Evolutionary conservation across 208 protist genomes (phyloP).

Genomic region (Wallacemonas sp.): DNA sequence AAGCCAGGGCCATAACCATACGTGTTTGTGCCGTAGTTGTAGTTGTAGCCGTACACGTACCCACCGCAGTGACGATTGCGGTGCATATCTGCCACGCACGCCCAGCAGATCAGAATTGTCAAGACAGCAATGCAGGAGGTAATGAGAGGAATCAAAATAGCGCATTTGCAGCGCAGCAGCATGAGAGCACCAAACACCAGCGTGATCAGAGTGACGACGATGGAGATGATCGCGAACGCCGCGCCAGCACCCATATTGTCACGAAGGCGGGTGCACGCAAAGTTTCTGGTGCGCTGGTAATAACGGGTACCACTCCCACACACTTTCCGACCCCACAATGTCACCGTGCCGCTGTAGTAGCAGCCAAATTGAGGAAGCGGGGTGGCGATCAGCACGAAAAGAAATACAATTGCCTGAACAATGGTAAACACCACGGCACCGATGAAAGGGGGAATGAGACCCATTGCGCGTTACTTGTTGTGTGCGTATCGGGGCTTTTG

Average conservation of each 20-base stretch:
- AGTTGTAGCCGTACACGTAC: not conserved
- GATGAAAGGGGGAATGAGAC: not conserved
- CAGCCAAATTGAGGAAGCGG: not conserved
- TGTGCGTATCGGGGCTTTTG: not conserved
- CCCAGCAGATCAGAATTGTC: constrained; percentile 23
- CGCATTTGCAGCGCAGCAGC: constrained; percentile 13
- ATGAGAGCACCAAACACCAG: constrained; percentile 21
- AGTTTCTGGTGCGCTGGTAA: constrained; percentile 8
- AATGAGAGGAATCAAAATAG: constrained; percentile 15
- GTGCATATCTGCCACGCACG: constrained; percentile 8
- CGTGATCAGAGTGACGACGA: constrained; percentile 24
- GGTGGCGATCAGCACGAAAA: constrained; percentile 24
- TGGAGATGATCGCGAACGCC: constrained; percentile 36
- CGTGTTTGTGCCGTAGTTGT: constrained; percentile 21
- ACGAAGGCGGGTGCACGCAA: constrained; percentile 20
- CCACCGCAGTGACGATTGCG: not conserved
- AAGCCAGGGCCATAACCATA: constrained; percentile 37
- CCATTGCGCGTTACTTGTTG: not conserved
- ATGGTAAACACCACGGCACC: constrained; percentile 23
- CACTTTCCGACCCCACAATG: constrained; percentile 30
- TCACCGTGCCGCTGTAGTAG: constrained; percentile 11
- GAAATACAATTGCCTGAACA: constrained; percentile 23
- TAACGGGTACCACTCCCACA: constrained; percentile 16
- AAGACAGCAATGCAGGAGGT: constrained; percentile 19
- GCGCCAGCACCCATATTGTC: constrained; percentile 26